phyloP scores from a whole-genome alignment of 192 early-diverging fungal genomes.

The Martensiomyces pterosporus region DNA sequence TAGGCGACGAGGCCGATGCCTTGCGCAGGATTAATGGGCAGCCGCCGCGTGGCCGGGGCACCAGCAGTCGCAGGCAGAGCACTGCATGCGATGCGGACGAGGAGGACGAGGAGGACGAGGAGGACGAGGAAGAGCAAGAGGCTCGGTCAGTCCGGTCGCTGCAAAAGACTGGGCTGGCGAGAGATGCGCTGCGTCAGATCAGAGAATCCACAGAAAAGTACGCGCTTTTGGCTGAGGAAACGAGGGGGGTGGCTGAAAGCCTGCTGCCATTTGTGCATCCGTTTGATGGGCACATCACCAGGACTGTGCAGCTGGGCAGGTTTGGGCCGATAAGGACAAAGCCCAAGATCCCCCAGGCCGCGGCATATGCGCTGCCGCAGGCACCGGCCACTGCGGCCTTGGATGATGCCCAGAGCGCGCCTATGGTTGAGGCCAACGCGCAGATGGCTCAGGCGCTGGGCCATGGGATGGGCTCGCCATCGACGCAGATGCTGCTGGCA shows the following conservation, averaged over 20 bases:
- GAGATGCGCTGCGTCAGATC: slow-evolving; percentile 42
- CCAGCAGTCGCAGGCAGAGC: background rate
- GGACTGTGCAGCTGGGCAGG: slow-evolving; percentile 14
- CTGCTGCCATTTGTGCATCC: slow-evolving; percentile 39
- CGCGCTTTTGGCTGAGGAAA: slow-evolving; percentile 20
- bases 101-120: background rate
- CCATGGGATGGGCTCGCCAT: slow-evolving; percentile 12
- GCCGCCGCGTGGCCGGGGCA: background rate
- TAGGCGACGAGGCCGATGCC: slow-evolving; percentile 36
- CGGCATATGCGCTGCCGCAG: too few species aligned
- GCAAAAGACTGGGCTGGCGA: slow-evolving; percentile 14
- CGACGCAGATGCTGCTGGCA: slow-evolving; percentile 20
- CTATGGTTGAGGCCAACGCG: too few species aligned
- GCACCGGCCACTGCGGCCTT: too few species aligned
- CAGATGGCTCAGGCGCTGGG: too few species aligned
- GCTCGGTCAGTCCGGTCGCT: background rate
- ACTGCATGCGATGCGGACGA: background rate
- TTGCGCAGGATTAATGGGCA: slow-evolving; percentile 9
- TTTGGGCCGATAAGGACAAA: slow-evolving; percentile 31
- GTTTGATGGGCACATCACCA: slow-evolving; percentile 43
- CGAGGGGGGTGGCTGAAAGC: slow-evolving; percentile 7
- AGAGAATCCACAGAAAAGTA: slow-evolving; percentile 18
- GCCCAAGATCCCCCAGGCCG: background rate
- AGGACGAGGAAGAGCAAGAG: background rate
- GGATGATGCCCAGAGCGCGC: too few species aligned